Conservation (phyloP, 2,329 filamentous ascomycete genomes). For the Penicillium sp. region DNA sequence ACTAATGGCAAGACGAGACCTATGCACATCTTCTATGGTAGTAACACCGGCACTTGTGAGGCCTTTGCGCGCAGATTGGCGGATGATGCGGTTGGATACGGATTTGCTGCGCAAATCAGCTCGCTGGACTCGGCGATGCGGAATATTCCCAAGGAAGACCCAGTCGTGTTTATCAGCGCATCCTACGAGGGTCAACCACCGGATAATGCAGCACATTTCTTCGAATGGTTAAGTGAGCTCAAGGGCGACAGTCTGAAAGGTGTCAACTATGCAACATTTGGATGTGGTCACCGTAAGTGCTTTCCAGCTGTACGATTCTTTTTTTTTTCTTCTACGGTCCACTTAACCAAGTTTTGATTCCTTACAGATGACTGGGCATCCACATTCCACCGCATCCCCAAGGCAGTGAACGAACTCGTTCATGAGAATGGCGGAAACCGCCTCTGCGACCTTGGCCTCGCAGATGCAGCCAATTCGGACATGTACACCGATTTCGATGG, state of each 20-base stretch:
- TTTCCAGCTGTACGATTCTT: neutral
- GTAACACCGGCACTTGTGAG: constrained; percentile 75
- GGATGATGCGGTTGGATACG: constrained; percentile 60
- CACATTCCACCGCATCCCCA: constrained; percentile 71
- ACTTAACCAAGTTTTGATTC: neutral
- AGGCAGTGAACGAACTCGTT: constrained; percentile 60
- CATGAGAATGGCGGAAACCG: constrained; percentile 54
- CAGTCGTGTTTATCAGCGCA: constrained; percentile 68
- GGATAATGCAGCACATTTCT: constrained; percentile 71
- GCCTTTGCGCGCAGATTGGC: constrained; percentile 67
- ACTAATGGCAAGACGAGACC: constrained; percentile 41
- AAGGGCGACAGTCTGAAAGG: constrained; percentile 57
- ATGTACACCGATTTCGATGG: constrained; percentile 70
- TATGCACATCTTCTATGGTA: constrained; percentile 72
- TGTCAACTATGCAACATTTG: constrained; percentile 70
- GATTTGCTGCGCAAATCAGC: constrained; percentile 61
- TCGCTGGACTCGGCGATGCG: constrained; percentile 65
- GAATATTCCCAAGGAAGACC: constrained; percentile 62
- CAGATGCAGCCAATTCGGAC: constrained; percentile 65
- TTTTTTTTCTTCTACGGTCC: neutral
- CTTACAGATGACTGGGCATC: constrained; percentile 48
- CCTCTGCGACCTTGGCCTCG: constrained; percentile 57
- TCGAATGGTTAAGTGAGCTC: constrained; percentile 65
- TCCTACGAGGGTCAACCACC: constrained; percentile 76
- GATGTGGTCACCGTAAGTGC: constrained; percentile 60